Base-by-base conservation (phyloP, 2,329 filamentous ascomycete species). In the Claviceps pazoutovae region DNA sequence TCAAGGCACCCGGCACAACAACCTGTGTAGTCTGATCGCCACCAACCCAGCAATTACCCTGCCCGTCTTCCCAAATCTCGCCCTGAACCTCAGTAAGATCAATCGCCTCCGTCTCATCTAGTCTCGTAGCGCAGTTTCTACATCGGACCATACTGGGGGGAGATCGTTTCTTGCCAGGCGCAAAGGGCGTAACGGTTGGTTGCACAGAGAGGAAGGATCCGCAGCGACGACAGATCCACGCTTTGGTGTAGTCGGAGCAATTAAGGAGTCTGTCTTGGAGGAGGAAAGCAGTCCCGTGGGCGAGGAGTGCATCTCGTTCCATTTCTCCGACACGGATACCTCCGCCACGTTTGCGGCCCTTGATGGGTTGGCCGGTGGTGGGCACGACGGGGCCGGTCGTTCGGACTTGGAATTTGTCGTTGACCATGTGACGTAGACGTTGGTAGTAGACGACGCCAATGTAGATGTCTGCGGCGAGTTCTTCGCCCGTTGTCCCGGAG, bases 261-360 rank as follows among this genome's bases (percentile, higher is more conserved):
- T 98, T 97, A 74, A 98, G 83, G 54, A 98, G 75, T 53, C 93
- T 85, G 67, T 98, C 93, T 66, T 98, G 93, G 5, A 98, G 78
- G 54, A 98, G 70, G 73, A 95, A 97, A 3, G 91, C 90, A 2
- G 90, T 93, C 23, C 93, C 93, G 74, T 98, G 93, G 4, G 93
- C 93, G 53, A 98, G 79, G 21, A 98, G 75, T 3, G 91, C 88
- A 68, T 98, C 93, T 58, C 93, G 86, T 72, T 98, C 93, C 93
- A 98, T 98, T 70, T 98, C 93, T 70, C 93, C 93, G 34, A 98
- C 91, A 75, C 93, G 89, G 65, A 98, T 96, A 83, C 93, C 93
- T 72, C 93, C 93, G 64, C 91, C 93, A 69, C 91, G 88, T 66
- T 94, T 93, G 66, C 93, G 79, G 57, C 93, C 93, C 74, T 97